Conservation (phyloP, 1,284 basidiomycete genomes). For the Peniophora sp. region DNA sequence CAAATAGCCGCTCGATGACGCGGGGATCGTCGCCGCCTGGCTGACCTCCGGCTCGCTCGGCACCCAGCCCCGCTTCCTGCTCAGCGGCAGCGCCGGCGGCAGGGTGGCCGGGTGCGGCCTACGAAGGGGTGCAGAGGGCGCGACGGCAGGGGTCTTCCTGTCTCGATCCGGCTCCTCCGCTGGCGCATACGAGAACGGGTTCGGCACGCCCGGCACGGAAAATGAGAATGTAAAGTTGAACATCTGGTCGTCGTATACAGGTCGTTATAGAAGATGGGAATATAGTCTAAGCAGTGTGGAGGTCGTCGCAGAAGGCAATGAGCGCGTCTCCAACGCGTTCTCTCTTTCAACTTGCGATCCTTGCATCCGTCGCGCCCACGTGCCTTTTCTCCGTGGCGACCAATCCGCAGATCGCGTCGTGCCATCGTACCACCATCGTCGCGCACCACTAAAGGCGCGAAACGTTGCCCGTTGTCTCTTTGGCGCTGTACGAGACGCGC, state of each 20-base stretch:
- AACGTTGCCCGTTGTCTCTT: too few relatives aligned
- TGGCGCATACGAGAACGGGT: conserved; percentile 41
- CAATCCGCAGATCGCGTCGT: too few relatives aligned
- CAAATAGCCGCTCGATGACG: conserved; percentile 53
- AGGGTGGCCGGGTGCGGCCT: conserved; percentile 15
- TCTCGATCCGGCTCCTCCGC: conserved; percentile 10
- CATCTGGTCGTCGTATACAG: conserved; percentile 16
- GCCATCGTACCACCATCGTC: too few relatives aligned
- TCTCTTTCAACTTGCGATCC: too few relatives aligned
- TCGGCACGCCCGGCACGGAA: conserved; percentile 51
- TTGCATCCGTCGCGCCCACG: too few relatives aligned
- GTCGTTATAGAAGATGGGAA: background rate
- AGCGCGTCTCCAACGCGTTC: too few relatives aligned
- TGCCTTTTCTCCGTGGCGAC: too few relatives aligned
- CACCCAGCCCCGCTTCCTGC: conserved; percentile 64
- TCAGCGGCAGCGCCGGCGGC: conserved; percentile 28
- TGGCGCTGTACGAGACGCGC: too few relatives aligned
- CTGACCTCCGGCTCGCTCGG: conserved; percentile 50
- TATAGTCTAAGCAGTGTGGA: background rate
- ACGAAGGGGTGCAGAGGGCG: background rate
- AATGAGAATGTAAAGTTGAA: conserved; percentile 65
- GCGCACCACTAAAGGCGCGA: too few relatives aligned
- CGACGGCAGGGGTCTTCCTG: background rate
- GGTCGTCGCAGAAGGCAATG: too few relatives aligned
- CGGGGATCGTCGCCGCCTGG: conserved; percentile 38